Conservation (phyloP, 257 asterid species). For the Apocynum venetum region DNA sequence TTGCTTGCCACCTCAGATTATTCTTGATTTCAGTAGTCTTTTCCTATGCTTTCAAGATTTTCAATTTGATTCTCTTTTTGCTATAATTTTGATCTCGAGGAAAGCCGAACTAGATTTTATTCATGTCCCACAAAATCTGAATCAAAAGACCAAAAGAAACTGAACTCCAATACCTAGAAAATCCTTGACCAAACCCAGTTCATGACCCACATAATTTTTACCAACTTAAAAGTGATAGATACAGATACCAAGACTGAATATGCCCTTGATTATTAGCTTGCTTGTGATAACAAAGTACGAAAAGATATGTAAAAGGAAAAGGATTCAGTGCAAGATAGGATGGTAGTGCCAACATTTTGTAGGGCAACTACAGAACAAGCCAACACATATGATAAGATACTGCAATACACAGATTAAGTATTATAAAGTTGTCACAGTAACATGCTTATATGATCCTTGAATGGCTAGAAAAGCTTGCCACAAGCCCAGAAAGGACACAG, state of each 20-base stretch:
- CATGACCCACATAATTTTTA: too few relatives aligned
- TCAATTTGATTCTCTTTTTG: not conserved
- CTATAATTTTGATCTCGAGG: too few relatives aligned
- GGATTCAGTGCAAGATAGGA: not conserved
- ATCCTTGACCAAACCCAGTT: too few relatives aligned
- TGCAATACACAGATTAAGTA: not conserved
- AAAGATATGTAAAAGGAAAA: not conserved
- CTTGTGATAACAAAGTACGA: not conserved
- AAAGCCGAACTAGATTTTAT: too few relatives aligned
- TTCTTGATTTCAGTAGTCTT: not conserved
- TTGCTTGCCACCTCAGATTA: not conserved
- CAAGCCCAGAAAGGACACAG: not conserved
- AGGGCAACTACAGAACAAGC: not conserved
- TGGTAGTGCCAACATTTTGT: not conserved
- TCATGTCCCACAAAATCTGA: too few relatives aligned
- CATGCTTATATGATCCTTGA: not conserved
- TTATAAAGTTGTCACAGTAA: not conserved
- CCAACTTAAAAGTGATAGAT: too few relatives aligned
- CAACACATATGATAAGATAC: not conserved
- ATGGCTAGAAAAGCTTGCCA: not conserved
- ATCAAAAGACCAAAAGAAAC: too few relatives aligned
- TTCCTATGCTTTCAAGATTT: not conserved
- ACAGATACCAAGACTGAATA: not conserved
- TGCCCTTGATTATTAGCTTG: not conserved
- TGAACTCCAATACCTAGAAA: too few relatives aligned